These are phyloP conservation scores for Populus pruinosa DNA, from an alignment of 345 rosid species.

Conservation along the genomic window DNA sequence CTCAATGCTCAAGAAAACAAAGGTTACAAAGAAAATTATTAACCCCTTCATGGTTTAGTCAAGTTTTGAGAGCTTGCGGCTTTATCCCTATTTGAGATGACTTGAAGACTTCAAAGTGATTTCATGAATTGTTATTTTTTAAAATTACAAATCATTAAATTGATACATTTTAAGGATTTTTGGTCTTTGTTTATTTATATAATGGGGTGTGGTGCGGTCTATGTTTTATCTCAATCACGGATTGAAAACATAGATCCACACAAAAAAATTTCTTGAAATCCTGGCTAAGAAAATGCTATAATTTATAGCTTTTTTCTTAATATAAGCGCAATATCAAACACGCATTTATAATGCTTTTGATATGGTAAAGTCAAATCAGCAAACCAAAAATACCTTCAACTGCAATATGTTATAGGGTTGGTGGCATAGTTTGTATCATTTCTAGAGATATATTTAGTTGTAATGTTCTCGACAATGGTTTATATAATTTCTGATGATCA, in stretches of 20 bases:
- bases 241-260: too few relatives aligned
- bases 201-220: too few relatives aligned
- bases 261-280: too few relatives aligned
- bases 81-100: neutral
- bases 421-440: neutral
- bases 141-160: too few relatives aligned
- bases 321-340: too few relatives aligned
- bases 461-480: neutral
- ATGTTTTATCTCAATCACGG: too few relatives aligned
- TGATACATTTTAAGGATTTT: too few relatives aligned
- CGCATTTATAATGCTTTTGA: neutral
- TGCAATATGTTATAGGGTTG: neutral
- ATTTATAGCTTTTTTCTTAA: too few relatives aligned
- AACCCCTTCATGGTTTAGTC: neutral
- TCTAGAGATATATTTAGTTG: neutral
- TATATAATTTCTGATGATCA: neutral
- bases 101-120: neutral
- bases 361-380: too few relatives aligned
- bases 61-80: neutral
- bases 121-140: too few relatives aligned
- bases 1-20: neutral
- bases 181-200: too few relatives aligned
- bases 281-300: too few relatives aligned
- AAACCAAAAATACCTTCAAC: neutral
- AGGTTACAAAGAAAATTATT: neutral